phyloP scores from a whole-genome alignment of 495 filamentous ascomycete genomes.

The Cudoniella acicularis region DNA sequence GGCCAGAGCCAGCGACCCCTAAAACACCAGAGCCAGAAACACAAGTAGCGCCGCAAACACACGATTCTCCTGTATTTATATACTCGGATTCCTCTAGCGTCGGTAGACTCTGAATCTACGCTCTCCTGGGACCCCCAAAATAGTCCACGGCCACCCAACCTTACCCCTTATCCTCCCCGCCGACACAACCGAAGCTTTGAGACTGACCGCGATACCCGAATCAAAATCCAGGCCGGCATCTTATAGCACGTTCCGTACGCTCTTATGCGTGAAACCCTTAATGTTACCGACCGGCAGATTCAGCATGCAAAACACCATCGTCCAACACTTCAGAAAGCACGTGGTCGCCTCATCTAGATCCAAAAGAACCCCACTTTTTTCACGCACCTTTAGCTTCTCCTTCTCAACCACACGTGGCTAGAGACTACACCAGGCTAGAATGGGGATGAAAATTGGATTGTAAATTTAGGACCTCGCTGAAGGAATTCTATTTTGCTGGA shows the following conservation, averaged over 20 bases:
- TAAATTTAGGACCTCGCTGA: too few relatives aligned
- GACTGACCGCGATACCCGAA: background rate
- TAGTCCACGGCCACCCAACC: background rate
- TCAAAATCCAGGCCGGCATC: background rate
- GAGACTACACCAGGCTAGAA: too few relatives aligned
- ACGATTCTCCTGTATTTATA: background rate
- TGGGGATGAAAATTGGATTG: too few relatives aligned
- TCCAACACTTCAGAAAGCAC: background rate
- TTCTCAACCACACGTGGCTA: too few relatives aligned
- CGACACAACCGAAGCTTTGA: background rate
- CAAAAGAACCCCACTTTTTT: too few relatives aligned
- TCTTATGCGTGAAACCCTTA: background rate
- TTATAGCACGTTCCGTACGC: background rate
- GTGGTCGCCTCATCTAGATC: too few relatives aligned
- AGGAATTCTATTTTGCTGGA: too few relatives aligned
- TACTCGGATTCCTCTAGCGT: too few relatives aligned
- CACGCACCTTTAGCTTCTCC: too few relatives aligned
- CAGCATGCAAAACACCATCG: background rate
- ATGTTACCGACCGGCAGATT: background rate
- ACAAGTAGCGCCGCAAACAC: background rate
- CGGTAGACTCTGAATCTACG: too few relatives aligned
- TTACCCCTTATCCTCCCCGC: background rate
- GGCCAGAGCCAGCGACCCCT: too few relatives aligned
- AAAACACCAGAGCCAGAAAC: too few relatives aligned
- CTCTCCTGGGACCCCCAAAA: background rate